A percentile compares a stretch with the other conserved stretches of the same genome.
These are phyloP conservation scores for Porcisia deanei DNA, from an alignment of 208 protist genomes.

Conservation along the genomic window DNA sequence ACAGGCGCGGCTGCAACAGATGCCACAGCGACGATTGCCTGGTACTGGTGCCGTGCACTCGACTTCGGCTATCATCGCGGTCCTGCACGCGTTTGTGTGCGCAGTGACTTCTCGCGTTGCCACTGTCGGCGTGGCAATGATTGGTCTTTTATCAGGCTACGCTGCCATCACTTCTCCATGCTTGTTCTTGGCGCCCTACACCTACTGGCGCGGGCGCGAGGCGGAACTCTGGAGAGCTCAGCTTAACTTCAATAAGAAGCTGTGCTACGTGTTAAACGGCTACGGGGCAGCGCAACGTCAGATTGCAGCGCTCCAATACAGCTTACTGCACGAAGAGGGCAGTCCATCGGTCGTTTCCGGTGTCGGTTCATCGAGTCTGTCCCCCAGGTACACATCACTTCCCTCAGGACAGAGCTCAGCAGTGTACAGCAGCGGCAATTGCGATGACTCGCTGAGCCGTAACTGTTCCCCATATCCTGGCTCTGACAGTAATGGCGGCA, in stretches of 20 bases:
- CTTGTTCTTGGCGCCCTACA: conserved; percentile 42
- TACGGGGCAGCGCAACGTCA: conserved; percentile 50
- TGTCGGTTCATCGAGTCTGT: conserved; percentile 1
- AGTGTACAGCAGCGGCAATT: not conserved
- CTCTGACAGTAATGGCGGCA: not conserved
- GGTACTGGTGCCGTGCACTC: not conserved
- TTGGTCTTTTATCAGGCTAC: conserved; percentile 74
- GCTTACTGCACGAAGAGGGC: conserved; percentile 27
- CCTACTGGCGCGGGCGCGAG: conserved; percentile 38
- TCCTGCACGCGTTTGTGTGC: conserved; percentile 15
- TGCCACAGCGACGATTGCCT: not conserved
- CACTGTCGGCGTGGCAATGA: conserved; percentile 53
- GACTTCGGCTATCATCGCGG: not conserved
- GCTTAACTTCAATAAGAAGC: conserved; percentile 46
- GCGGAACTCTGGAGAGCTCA: conserved; percentile 34
- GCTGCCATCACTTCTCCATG: conserved; percentile 67
- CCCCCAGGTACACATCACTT: not conserved
- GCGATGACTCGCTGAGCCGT: not conserved
- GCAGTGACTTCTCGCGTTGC: conserved; percentile 39
- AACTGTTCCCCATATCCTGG: not conserved
- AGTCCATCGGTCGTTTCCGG: conserved; percentile 10
- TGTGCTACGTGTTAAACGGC: conserved; percentile 57
- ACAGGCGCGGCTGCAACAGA: not conserved
- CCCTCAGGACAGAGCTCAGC: not conserved
- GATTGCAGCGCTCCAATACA: conserved; percentile 52